Evolutionary conservation across 2,329 filamentous ascomycete genomes (phyloP).

Genomic region (Dothideomycetidae sp.): DNA sequence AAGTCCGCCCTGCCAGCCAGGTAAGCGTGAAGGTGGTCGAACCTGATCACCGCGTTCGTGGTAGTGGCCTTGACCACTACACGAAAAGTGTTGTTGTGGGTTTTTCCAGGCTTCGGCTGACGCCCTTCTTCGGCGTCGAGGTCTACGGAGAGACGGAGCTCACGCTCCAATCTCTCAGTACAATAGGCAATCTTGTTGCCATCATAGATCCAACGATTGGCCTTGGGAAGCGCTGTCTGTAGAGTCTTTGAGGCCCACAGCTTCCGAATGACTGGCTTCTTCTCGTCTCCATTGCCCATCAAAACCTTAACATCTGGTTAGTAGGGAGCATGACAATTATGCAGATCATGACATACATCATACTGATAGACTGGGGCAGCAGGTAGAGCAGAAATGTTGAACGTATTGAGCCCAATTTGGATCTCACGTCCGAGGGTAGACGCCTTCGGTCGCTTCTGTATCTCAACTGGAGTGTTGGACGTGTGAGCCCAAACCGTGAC

Average conservation of each 20-base stretch:
- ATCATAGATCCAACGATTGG: constrained; percentile 58
- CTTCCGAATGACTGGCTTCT: constrained; percentile 55
- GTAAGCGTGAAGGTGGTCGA: constrained; percentile 53
- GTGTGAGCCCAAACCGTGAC: constrained; percentile 18
- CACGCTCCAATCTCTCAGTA: constrained; percentile 22
- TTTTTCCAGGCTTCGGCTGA: constrained; percentile 19
- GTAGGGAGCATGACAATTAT: constrained; percentile 8
- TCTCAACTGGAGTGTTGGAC: constrained; percentile 13
- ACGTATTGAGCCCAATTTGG: constrained; percentile 53
- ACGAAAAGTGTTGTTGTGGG: constrained; percentile 37
- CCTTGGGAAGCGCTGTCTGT: constrained; percentile 38
- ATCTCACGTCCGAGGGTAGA: constrained; percentile 27
- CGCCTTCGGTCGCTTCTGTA: constrained; percentile 20
- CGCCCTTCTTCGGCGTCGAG: constrained; percentile 51
- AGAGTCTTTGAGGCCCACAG: constrained; percentile 57
- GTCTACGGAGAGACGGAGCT: constrained; percentile 44
- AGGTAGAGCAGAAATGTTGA: constrained; percentile 48
- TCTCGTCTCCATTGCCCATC: constrained; percentile 49
- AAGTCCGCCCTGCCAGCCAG: constrained; percentile 46
- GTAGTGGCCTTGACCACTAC: constrained; percentile 54
- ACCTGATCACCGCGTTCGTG: constrained; percentile 28
- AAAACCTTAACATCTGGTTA: constrained; percentile 38
- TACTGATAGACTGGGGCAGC: constrained; percentile 61
- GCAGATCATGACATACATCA: constrained; percentile 32
- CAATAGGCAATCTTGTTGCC: constrained; percentile 79